Evolutionary conservation across 257 asterid species (phyloP).

Genomic region (Nicotiana noctiflora): DNA sequence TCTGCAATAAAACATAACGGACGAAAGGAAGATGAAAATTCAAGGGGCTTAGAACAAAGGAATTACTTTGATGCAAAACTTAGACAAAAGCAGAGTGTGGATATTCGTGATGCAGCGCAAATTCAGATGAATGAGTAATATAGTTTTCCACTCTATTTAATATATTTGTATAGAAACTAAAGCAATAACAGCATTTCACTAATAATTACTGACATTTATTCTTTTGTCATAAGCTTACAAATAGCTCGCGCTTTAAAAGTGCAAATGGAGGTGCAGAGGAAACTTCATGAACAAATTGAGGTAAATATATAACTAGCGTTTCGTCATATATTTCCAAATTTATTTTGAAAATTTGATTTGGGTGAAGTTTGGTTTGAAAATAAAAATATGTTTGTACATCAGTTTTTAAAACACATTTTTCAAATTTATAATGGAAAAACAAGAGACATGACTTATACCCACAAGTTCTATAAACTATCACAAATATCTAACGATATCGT

Average conservation of each 20-base stretch:
- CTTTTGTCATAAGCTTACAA: constrained; percentile 35
- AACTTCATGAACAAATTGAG: constrained; percentile 83
- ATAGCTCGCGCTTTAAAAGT: constrained; percentile 53
- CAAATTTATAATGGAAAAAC: no score
- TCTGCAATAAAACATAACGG: no score
- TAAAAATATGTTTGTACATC: no score
- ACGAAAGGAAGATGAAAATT: background rate
- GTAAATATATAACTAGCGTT: constrained; percentile 14
- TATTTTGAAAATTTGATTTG: no score
- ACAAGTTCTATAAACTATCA: no score
- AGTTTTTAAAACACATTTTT: no score
- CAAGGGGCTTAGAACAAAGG: background rate
- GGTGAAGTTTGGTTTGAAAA: no score
- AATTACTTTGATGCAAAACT: constrained; percentile 30
- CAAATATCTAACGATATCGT: no score
- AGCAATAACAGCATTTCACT: background rate
- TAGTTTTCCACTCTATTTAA: background rate
- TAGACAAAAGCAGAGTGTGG: constrained; percentile 32
- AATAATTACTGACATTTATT: background rate
- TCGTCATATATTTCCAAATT: no score
- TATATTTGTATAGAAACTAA: background rate
- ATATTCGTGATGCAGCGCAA: constrained; percentile 32
- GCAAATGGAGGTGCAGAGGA: constrained; percentile 87
- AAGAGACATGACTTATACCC: no score
- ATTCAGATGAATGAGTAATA: constrained; percentile 57